Base-by-base conservation (phyloP, 1,139 yeast species). In the Scheffersomyces cryptocercus region DNA sequence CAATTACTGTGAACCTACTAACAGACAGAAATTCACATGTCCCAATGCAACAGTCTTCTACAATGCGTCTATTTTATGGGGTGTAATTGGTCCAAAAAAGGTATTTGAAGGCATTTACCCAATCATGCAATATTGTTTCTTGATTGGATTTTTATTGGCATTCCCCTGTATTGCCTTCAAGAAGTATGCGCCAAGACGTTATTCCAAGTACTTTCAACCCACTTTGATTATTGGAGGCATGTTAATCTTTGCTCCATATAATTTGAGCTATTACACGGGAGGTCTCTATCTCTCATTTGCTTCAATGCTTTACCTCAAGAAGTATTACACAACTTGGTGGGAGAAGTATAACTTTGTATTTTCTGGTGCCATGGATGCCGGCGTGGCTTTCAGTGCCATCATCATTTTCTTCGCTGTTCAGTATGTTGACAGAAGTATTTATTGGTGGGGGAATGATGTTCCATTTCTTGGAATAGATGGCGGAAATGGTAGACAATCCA, bases 21-120 rank as follows among this genome's bases (percentile, higher is more conserved):
- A 79, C 45, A 41, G 56, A 7, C 63, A 71, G 29, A 64, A 65
- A 28, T 79, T 77, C 55, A 65, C 77, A 2, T 81, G 85, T 56
- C 81, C 79, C 29, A 65, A 59, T 37, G 70, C 73, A 13, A 64
- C 59, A 34, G 75, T 75, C 1, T 80, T 74, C 58, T 82, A 68
- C 64, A 70, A 72, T 40, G 81, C 88, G 6, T 75, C 83, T 3
- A 74, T 84, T 32, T 69, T 80, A 37, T 84, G 88, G 88, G 87
- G 88, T 44, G 78, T 79, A 9, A 76, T 82, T 51, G 87, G 86
- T 2, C 84, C 86, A 1, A 63, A 68, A 50, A 69, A 75, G 48
- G 75, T 70, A 40, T 78, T 78, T 49, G 64, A 63, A 46, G 73
- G 72, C 0, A 58, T 77, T 14, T 79, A 79, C 52, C 83, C 83